These are phyloP conservation scores for Saccharomyces pastorianus DNA, from an alignment of 1,139 yeast species.

Conservation along the genomic window DNA sequence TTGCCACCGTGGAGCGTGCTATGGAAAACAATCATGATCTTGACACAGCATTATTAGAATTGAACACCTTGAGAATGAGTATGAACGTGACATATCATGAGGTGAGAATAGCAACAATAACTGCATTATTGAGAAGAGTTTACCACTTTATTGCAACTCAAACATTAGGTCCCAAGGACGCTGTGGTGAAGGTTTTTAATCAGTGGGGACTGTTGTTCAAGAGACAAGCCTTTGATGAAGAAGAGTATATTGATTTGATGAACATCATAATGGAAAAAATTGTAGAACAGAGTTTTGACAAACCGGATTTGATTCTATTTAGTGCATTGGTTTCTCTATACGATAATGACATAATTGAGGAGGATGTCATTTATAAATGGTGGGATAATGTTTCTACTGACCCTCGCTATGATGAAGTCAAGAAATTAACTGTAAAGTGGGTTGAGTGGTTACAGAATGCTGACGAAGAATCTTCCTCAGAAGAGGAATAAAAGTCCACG, in stretches of 20 bases:
- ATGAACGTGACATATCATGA: slow-evolving; percentile 93
- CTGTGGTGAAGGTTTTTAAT: slow-evolving; percentile 62
- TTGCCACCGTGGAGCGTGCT: slow-evolving; percentile 89
- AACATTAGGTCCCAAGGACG: slow-evolving; percentile 66
- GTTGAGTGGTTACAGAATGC: slow-evolving; percentile 84
- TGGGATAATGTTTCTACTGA: slow-evolving; percentile 51
- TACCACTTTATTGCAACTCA: slow-evolving; percentile 67
- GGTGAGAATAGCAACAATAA: slow-evolving; percentile 73
- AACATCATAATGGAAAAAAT: slow-evolving; percentile 37
- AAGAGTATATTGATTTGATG: slow-evolving; percentile 71
- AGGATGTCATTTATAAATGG: slow-evolving; percentile 74
- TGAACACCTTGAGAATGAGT: slow-evolving; percentile 92
- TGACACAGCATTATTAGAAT: slow-evolving; percentile 85
- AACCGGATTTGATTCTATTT: slow-evolving; percentile 36
- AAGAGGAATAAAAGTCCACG: slow-evolving; percentile 13
- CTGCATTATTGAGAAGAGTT: slow-evolving; percentile 62
- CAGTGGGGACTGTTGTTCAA: slow-evolving; percentile 75
- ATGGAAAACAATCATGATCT: slow-evolving; percentile 85
- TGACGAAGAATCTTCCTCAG: slow-evolving; percentile 57
- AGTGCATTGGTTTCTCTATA: slow-evolving; percentile 63
- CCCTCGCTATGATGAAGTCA: slow-evolving; percentile 42
- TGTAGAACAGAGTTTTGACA: slow-evolving; percentile 28
- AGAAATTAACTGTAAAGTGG: slow-evolving; percentile 59
- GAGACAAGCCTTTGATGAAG: slow-evolving; percentile 73
- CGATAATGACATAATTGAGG: slow-evolving; percentile 73